Conservation (phyloP, 805 yeast species). For the Saccharomyces jurei region DNA sequence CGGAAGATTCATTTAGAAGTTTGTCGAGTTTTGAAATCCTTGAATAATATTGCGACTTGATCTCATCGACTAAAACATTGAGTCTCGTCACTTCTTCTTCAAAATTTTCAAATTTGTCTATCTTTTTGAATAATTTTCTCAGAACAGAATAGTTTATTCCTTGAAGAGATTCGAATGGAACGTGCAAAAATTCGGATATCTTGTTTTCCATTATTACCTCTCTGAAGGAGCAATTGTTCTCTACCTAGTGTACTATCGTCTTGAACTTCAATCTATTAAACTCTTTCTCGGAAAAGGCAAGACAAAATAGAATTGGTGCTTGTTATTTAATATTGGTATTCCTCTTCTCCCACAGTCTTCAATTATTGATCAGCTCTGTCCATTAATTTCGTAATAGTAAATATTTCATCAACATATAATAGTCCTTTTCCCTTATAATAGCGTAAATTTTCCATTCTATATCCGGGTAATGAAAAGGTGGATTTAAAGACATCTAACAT, state of each 20-base stretch:
- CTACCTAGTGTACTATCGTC: not conserved
- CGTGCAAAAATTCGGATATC: not conserved
- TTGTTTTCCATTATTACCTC: not conserved
- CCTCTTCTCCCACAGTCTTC: not conserved
- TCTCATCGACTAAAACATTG: slow-evolving; percentile 36
- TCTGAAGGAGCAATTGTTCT: not conserved
- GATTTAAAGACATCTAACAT: not conserved
- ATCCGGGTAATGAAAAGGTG: not conserved
- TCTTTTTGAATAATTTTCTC: not conserved
- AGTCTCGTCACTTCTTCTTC: slow-evolving; percentile 14
- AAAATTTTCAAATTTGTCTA: slow-evolving; percentile 20
- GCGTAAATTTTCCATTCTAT: not conserved
- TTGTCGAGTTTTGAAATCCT: slow-evolving; percentile 2
- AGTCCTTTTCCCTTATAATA: not conserved
- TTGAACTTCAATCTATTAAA: not conserved
- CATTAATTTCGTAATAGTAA: not conserved
- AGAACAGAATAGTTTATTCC: not conserved
- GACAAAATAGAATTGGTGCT: not conserved
- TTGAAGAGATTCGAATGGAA: not conserved
- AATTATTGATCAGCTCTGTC: not conserved
- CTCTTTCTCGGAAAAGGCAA: not conserved
- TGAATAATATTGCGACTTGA: slow-evolving; percentile 24
- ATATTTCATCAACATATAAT: not conserved
- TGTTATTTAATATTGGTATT: not conserved
- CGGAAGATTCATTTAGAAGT: slow-evolving; percentile 15